Conservation (phyloP, 148 eudicot species). For the Amaranthus palmeri region DNA sequence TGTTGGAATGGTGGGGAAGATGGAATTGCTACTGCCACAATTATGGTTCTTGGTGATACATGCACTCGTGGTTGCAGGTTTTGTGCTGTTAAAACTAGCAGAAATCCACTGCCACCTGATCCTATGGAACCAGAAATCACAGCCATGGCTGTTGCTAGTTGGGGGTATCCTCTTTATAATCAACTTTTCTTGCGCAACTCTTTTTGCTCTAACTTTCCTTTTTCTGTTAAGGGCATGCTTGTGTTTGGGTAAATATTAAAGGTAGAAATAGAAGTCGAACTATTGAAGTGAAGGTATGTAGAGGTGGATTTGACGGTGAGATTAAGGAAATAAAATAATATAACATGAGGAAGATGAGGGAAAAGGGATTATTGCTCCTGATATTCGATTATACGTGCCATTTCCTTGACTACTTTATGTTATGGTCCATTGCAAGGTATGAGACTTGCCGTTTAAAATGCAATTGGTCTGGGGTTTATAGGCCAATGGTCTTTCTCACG, state of each 20-base stretch:
- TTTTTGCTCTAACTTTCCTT: not conserved
- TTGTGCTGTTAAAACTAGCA: conserved; percentile 94
- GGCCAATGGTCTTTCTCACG: too few species aligned
- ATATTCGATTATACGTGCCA: too few species aligned
- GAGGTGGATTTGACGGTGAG: too few species aligned
- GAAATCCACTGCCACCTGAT: conserved; percentile 87
- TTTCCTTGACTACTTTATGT: too few species aligned
- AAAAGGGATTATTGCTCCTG: too few species aligned
- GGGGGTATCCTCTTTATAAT: conserved; percentile 57
- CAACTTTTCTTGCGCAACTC: not conserved
- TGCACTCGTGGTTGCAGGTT: conserved; percentile 93
- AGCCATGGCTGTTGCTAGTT: conserved; percentile 78
- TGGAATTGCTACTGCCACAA: conserved; percentile 94
- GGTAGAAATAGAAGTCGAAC: not conserved
- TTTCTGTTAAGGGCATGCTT: not conserved
- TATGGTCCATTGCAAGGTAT: too few species aligned
- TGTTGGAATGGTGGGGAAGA: conserved; percentile 98
- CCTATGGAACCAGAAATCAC: conserved; percentile 95
- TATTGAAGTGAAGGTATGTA: not conserved
- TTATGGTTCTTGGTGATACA: conserved; percentile 94
- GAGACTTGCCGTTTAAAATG: too few species aligned
- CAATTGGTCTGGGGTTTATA: too few species aligned
- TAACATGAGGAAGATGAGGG: too few species aligned
- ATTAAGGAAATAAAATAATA: too few species aligned
- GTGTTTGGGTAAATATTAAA: not conserved